Conservation (phyloP, 371 early-diverging fungal species). For the Apophysomyces trapeziformis region DNA sequence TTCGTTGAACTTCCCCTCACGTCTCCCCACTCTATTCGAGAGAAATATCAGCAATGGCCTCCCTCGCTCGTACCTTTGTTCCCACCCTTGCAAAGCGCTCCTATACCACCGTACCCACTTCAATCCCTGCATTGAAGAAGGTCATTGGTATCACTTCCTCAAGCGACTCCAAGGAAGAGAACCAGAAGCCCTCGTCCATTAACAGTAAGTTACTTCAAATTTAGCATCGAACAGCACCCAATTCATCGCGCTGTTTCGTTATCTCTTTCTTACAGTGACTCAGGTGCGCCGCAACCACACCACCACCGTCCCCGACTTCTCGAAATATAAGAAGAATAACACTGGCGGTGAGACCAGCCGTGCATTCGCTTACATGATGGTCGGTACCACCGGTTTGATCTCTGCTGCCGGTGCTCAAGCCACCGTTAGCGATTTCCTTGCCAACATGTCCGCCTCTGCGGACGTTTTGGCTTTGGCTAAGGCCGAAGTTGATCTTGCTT, state of each 20-base stretch:
- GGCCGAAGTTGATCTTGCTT: constrained; percentile 90
- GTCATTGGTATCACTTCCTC: constrained; percentile 36
- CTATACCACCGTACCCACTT: constrained; percentile 49
- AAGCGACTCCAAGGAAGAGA: constrained; percentile 40
- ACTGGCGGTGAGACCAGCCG: constrained; percentile 73
- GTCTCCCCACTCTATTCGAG: constrained; percentile 27
- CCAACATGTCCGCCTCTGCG: constrained; percentile 93
- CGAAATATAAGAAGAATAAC: constrained; percentile 66
- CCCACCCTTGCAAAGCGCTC: constrained; percentile 52
- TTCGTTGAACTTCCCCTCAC: constrained; percentile 8
- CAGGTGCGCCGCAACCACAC: constrained; percentile 65
- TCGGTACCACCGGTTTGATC: constrained; percentile 89
- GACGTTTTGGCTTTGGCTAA: constrained; percentile 98
- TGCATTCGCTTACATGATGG: constrained; percentile 91
- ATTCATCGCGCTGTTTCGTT: constrained; percentile 8
- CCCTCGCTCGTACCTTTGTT: constrained; percentile 54
- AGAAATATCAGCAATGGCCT: constrained; percentile 39
- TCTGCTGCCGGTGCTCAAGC: constrained; percentile 90
- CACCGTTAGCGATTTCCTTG: constrained; percentile 88
- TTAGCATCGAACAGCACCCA: constrained; percentile 19
- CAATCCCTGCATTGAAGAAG: constrained; percentile 48
- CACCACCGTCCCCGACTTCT: constrained; percentile 69
- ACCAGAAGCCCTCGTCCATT: constrained; percentile 35
- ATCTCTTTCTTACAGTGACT: constrained; percentile 4
- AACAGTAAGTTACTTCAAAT: constrained; percentile 23